Percentiles rank a stretch among this genome's conserved stretches.
These are phyloP conservation scores for Pythium phragmitis DNA, from an alignment of 352 stramenopile species.

Conservation along the genomic window DNA sequence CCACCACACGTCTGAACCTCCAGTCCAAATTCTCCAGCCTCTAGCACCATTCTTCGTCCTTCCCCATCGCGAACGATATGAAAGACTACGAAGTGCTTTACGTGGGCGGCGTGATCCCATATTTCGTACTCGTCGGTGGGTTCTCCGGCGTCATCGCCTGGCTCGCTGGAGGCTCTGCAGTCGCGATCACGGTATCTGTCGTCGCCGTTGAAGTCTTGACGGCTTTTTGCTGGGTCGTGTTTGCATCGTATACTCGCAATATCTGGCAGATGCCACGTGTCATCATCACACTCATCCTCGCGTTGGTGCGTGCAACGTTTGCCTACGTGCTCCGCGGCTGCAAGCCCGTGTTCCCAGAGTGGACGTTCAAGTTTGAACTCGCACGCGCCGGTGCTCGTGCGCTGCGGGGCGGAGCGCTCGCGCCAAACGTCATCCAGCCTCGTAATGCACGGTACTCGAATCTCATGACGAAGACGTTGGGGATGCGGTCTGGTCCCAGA, in stretches of 20 bases:
- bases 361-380: conserved; percentile 25
- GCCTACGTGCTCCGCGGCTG: conserved; percentile 15
- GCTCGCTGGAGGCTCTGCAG: background rate
- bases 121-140: conserved; percentile 10
- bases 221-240: conserved; percentile 11
- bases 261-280: conserved; percentile 24
- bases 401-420: conserved; percentile 10
- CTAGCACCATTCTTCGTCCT: too few species aligned
- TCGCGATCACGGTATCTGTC: background rate
- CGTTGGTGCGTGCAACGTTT: conserved; percentile 2
- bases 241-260: conserved; percentile 13
- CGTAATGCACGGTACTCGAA: conserved; percentile 17
- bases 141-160: background rate
- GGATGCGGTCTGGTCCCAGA: conserved; percentile 1
- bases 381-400: conserved; percentile 12
- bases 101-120: background rate
- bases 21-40: too few species aligned
- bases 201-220: conserved; percentile 4
- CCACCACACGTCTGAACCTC: too few species aligned
- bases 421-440: conserved; percentile 2
- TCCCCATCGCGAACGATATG: background rate
- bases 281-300: conserved; percentile 4
- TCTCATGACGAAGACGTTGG: conserved; percentile 8
- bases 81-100: conserved; percentile 15
- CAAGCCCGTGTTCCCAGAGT: conserved; percentile 21